Evolutionary conservation across 106 monocot species (phyloP), one percentile per base, ranked within the genome.

Genomic region (Cymbidium sinense): DNA sequence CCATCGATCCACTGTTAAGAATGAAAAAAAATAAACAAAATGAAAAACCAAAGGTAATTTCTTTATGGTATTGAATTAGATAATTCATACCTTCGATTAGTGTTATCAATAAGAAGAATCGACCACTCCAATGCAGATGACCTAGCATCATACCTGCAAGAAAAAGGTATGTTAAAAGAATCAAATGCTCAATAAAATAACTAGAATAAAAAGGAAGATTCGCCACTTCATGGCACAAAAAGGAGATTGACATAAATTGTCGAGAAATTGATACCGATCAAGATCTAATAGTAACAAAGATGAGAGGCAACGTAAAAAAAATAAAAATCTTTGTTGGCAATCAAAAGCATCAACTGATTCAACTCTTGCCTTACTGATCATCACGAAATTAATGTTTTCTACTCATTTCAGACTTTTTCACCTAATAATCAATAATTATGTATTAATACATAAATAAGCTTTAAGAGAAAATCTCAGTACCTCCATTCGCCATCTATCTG

Each of bases 401-500:
- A 5, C n/a, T 27, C 25, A 25, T 27, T 4, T 25, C 25, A 58
- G n/a, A 9, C 58, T 52, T 15, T 11, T 52, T 52, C 54, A 54
- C n/a, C n/a, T n/a, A n/a, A 19, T 17, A 19, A 18, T 52, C 58
- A 47, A 10, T 13, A 47, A 58, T 23, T n/a, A 23, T n/a, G 58
- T 9, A 31, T 7, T 31, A 61, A 33, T 29, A 30, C 33, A 67
- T 5, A 51, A 10, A 67, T 33, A 17, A 7, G n/a, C 4, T 3
- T 36, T 2, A 36, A 34, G n/a, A 71, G 34, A 71, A 21, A 39
- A 34, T 15, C 13, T 25, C 33, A 73, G 77, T 85, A 98, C 98
- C 90, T 94, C 98, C 94, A 98, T 79, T 98, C 98, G 52, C 98
- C 98, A 87, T 98, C 98, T 65, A 94, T 88, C 82, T 98, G 98